phyloP scores from a whole-genome alignment of 495 filamentous ascomycete species.

The Penicillium ochrochloron region DNA sequence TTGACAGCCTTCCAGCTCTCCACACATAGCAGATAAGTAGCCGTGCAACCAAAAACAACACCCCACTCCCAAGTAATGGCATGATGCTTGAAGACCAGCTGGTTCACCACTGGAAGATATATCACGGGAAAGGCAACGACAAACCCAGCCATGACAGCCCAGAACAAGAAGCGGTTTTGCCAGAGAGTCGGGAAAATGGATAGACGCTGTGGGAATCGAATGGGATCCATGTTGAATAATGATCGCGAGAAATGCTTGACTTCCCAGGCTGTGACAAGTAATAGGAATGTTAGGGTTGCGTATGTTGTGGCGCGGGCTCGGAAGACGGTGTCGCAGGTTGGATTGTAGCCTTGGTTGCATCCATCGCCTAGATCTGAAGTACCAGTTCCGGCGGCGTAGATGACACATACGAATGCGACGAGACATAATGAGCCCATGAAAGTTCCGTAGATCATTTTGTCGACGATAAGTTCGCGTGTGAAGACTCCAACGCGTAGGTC shows the following conservation, averaged over 20 bases:
- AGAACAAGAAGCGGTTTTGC: constrained; percentile 76
- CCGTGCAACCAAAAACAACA: constrained; percentile 60
- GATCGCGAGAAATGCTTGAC: constrained; percentile 72
- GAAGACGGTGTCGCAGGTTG: constrained; percentile 66
- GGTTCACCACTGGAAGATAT: constrained; percentile 73
- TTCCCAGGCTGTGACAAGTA: constrained; percentile 76
- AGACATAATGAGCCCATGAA: constrained; percentile 72
- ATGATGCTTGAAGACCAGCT: constrained; percentile 74
- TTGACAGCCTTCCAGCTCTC: constrained; percentile 73
- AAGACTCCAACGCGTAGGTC: constrained; percentile 70
- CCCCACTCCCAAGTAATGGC: constrained; percentile 77
- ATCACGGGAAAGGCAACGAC: constrained; percentile 72
- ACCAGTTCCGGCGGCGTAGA: constrained; percentile 66
- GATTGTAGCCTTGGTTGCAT: constrained; percentile 65
- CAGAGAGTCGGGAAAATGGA: constrained; percentile 69
- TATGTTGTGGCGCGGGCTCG: constrained; percentile 79
- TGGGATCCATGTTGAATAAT: constrained; percentile 69
- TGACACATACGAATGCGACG: constrained; percentile 68
- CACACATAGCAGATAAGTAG: constrained; percentile 63
- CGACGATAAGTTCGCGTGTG: constrained; percentile 68
- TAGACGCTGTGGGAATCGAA: constrained; percentile 44
- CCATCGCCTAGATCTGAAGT: constrained; percentile 62
- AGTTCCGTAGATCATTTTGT: constrained; percentile 75
- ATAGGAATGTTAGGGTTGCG: constrained; percentile 73
- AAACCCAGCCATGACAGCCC: constrained; percentile 68